Evolutionary conservation across 176 grass and related monocot species (phyloP).

Genomic region (Hordeum marinum): DNA sequence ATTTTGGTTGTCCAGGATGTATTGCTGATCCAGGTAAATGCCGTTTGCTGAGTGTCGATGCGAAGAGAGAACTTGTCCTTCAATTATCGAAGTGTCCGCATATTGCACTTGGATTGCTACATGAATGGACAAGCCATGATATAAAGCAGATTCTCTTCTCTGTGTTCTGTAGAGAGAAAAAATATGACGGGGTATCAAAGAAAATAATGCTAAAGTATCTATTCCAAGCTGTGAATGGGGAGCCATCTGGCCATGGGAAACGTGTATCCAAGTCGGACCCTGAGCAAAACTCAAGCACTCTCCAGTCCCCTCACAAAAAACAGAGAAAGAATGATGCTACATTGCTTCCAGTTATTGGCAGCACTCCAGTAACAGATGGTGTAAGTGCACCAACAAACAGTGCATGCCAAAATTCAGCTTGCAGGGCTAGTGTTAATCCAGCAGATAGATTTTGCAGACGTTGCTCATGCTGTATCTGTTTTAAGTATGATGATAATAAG

Average conservation of each 20-base stretch:
- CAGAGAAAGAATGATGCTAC: constrained; percentile 37
- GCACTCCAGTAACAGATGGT: constrained; percentile 18
- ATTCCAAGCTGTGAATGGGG: constrained; percentile 43
- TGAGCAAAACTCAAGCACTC: constrained; percentile 7
- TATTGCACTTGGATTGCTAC: constrained; percentile 34
- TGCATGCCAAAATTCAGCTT: constrained; percentile 58
- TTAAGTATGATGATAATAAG: constrained; percentile 61
- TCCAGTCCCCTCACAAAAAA: constrained; percentile 47
- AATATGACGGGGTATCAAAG: constrained; percentile 40
- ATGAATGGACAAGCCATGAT: constrained; percentile 45
- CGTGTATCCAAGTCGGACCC: not conserved
- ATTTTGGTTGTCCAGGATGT: constrained; percentile 26
- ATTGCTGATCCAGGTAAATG: constrained; percentile 40
- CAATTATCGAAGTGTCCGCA: constrained; percentile 46
- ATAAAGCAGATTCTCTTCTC: constrained; percentile 42
- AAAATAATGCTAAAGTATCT: constrained; percentile 45
- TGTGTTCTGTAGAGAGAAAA: constrained; percentile 33
- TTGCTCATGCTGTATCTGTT: constrained; percentile 61
- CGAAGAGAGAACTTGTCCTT: constrained; percentile 49
- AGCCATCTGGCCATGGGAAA: constrained; percentile 2
- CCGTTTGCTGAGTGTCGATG: constrained; percentile 38
- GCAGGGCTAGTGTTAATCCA: constrained; percentile 44
- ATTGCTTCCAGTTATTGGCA: constrained; percentile 17
- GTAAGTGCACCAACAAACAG: constrained; percentile 12
- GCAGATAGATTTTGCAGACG: constrained; percentile 48